Evolutionary conservation across 192 early-diverging fungal species (phyloP).

Genomic region (Coemansia sp.): DNA sequence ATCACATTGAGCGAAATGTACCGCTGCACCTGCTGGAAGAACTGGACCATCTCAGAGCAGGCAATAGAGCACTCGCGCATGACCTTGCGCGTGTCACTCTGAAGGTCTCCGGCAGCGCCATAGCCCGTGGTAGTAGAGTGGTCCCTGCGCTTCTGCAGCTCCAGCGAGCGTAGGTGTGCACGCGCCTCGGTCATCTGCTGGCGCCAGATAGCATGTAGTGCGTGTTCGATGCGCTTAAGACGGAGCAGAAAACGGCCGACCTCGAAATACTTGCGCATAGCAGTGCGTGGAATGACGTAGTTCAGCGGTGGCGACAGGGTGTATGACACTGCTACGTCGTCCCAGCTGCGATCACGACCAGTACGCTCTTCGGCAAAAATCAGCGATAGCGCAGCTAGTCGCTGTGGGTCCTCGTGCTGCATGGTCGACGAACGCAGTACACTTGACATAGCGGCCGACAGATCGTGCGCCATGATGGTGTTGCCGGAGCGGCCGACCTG

Average conservation of each 20-base stretch:
- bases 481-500: constrained; percentile 66
- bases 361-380: constrained; percentile 23
- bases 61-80: constrained; percentile 69
- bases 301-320: constrained; percentile 77
- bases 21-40: constrained; percentile 90
- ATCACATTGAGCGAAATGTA: constrained; percentile 91
- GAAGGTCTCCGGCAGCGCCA: neutral
- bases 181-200: constrained; percentile 70
- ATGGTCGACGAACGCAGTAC: constrained; percentile 88
- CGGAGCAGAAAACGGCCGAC: constrained; percentile 88
- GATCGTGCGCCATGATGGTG: constrained; percentile 82
- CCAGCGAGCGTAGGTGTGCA: constrained; percentile 17
- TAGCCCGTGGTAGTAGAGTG: neutral
- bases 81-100: constrained; percentile 51
- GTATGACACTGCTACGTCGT: constrained; percentile 90
- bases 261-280: constrained; percentile 78
- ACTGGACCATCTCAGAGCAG: constrained; percentile 89
- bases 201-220: constrained; percentile 73
- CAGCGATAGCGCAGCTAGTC: constrained; percentile 57
- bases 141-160: constrained; percentile 37
- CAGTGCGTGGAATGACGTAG: constrained; percentile 71
- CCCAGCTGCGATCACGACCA: constrained; percentile 68
- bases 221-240: constrained; percentile 83
- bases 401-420: constrained; percentile 77
- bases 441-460: constrained; percentile 80